phyloP scores from a whole-genome alignment of 2,329 filamentous ascomycete species.

The Fusarium beomiforme region DNA sequence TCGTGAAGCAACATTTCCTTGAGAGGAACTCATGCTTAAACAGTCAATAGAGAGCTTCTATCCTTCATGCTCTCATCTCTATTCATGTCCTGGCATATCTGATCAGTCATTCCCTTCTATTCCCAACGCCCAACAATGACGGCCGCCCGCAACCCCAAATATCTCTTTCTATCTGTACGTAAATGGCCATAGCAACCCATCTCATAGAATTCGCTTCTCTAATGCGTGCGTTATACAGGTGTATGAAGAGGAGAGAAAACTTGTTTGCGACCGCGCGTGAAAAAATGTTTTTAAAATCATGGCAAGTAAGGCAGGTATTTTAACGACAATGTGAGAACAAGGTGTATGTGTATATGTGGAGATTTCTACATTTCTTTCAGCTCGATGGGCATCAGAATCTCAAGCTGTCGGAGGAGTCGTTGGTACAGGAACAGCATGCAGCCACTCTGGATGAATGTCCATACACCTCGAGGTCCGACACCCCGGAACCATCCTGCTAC shows the following conservation, averaged over 20 bases:
- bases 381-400: slow-evolving; percentile 56
- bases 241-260: slow-evolving; percentile 6
- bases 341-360: slow-evolving; percentile 21
- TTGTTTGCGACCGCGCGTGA: slow-evolving; percentile 17
- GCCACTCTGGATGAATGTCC: slow-evolving; percentile 97
- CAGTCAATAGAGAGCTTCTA: slow-evolving; percentile 39
- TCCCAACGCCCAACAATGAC: slow-evolving; percentile 47
- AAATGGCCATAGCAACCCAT: slow-evolving; percentile 39
- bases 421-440: slow-evolving; percentile 98
- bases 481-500: slow-evolving; percentile 92
- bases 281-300: slow-evolving; percentile 25
- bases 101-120: slow-evolving; percentile 40
- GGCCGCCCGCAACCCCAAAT: slow-evolving; percentile 29
- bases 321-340: slow-evolving; percentile 33
- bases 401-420: slow-evolving; percentile 81
- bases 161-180: slow-evolving; percentile 42
- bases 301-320: slow-evolving; percentile 8
- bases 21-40: neutral
- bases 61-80: slow-evolving; percentile 42
- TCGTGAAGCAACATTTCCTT: neutral
- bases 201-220: slow-evolving; percentile 28
- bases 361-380: slow-evolving; percentile 40
- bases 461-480: slow-evolving; percentile 90
- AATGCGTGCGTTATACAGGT: slow-evolving; percentile 21
- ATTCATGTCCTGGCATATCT: slow-evolving; percentile 39